Conservation (phyloP, 1,139 yeast genomes). For the Candida glucosophila region DNA sequence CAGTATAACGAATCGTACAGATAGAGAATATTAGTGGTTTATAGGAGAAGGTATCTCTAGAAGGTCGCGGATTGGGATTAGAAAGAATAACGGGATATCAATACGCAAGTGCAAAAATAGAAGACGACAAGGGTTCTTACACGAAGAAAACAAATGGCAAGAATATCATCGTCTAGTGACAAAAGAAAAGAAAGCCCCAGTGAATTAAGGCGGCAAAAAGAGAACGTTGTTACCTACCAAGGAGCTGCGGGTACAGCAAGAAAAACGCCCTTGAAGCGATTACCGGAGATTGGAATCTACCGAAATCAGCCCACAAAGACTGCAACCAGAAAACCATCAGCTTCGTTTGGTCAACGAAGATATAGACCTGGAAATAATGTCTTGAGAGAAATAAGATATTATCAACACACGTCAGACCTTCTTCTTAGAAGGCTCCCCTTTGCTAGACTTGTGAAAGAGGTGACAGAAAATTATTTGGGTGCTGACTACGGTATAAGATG, state of each 20-base stretch:
- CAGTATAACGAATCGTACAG: too few species aligned
- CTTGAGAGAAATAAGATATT: slow-evolving; percentile 67
- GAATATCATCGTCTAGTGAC: slow-evolving; percentile 9
- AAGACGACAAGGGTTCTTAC: too few species aligned
- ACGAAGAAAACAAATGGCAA: too few species aligned
- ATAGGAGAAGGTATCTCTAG: too few species aligned
- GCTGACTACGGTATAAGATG: slow-evolving; percentile 61
- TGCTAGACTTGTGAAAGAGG: slow-evolving; percentile 77
- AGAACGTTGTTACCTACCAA: slow-evolving; percentile 6
- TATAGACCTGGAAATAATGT: slow-evolving; percentile 72
- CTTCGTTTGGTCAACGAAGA: slow-evolving; percentile 32
- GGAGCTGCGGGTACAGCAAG: slow-evolving; percentile 6
- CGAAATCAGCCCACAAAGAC: slow-evolving; percentile 49
- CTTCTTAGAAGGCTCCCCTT: slow-evolving; percentile 82
- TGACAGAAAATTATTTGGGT: slow-evolving; percentile 62
- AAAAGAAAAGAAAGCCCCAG: slow-evolving; percentile 4
- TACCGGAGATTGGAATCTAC: slow-evolving; percentile 27
- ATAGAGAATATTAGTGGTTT: too few species aligned
- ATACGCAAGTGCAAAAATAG: too few species aligned
- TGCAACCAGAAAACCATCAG: slow-evolving; percentile 13
- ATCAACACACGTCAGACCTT: slow-evolving; percentile 71
- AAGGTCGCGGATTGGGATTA: too few species aligned
- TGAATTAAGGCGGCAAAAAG: slow-evolving; percentile 11
- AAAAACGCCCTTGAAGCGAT: slow-evolving; percentile 6
- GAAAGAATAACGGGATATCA: too few species aligned